Evolutionary conservation across 2,329 filamentous ascomycete species (phyloP).

Genomic region (Diaporthe aspalathi): DNA sequence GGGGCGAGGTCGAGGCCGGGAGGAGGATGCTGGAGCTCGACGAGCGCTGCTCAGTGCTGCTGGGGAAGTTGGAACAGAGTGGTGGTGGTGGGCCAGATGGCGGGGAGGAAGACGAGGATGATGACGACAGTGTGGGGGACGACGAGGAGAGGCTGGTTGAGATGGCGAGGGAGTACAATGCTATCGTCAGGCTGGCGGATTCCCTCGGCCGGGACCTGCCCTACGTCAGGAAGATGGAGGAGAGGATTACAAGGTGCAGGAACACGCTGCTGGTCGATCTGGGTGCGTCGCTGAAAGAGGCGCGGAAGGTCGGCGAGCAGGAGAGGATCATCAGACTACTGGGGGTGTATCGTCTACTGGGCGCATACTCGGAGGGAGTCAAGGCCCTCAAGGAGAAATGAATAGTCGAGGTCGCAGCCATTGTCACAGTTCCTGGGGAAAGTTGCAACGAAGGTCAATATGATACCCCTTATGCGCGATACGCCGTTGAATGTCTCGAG

Average conservation of each 20-base stretch:
- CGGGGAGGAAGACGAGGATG: conserved; percentile 48
- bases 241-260: conserved; percentile 63
- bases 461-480: conserved; percentile 25
- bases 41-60: conserved; percentile 70
- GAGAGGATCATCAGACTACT: conserved; percentile 63
- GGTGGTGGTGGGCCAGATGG: conserved; percentile 41
- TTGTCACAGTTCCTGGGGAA: neutral
- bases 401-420: conserved; percentile 37
- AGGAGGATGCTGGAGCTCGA: conserved; percentile 75
- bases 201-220: conserved; percentile 59
- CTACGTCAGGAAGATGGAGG: conserved; percentile 64
- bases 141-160: conserved; percentile 51
- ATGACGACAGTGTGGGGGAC: conserved; percentile 48
- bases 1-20: conserved; percentile 70
- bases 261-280: conserved; percentile 69
- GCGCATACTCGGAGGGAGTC: conserved; percentile 64
- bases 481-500: neutral
- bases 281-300: conserved; percentile 59
- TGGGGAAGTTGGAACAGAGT: conserved; percentile 62
- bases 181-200: conserved; percentile 56
- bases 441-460: neutral
- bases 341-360: conserved; percentile 63
- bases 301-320: conserved; percentile 54
- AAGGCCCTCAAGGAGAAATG: conserved; percentile 59
- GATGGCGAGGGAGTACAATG: conserved; percentile 59